These are phyloP conservation scores for Bremia lactucae DNA, from an alignment of 352 stramenopile species.

Conservation along the genomic window DNA sequence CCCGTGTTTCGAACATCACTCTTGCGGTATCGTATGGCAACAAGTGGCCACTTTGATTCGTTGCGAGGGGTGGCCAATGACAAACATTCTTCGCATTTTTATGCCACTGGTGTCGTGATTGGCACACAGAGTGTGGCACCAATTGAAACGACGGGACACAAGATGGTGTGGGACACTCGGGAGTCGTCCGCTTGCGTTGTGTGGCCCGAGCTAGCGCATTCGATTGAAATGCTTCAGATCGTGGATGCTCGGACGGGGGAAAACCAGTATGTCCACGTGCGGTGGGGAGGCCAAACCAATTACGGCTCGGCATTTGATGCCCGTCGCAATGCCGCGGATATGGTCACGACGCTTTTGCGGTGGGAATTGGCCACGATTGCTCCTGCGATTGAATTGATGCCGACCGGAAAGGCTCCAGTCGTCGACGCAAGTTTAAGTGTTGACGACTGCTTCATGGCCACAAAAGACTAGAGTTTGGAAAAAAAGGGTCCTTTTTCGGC, in stretches of 20 bases:
- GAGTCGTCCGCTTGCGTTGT: conserved; percentile 22
- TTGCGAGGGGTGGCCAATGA: too few relatives aligned
- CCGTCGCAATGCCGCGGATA: conserved; percentile 35
- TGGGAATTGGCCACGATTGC: conserved; percentile 39
- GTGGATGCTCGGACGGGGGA: conserved; percentile 14
- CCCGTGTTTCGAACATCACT: conserved; percentile 37
- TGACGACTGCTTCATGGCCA: too few relatives aligned
- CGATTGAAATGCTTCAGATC: conserved; percentile 35
- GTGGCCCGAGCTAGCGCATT: conserved; percentile 33
- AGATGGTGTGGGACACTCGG: conserved; percentile 25
- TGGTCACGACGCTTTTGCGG: conserved; percentile 33
- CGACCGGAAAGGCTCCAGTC: too few relatives aligned
- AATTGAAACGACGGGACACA: conserved; percentile 20
- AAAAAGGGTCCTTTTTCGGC: too few relatives aligned
- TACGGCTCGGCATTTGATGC: conserved; percentile 39
- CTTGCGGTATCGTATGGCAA: conserved; percentile 32
- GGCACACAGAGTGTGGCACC: conserved; percentile 41
- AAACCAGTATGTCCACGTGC: conserved; percentile 25
- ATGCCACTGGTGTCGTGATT: conserved; percentile 27
- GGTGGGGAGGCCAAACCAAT: conserved; percentile 37
- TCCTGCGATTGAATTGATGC: conserved; percentile 21
- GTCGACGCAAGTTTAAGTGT: too few relatives aligned
- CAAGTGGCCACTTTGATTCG: conserved; percentile 4
- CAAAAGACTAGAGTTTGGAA: too few relatives aligned
- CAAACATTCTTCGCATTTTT: conserved; percentile 3